phyloP scores from a whole-genome alignment of 805 yeast species.

The Kodamaea restingae region DNA sequence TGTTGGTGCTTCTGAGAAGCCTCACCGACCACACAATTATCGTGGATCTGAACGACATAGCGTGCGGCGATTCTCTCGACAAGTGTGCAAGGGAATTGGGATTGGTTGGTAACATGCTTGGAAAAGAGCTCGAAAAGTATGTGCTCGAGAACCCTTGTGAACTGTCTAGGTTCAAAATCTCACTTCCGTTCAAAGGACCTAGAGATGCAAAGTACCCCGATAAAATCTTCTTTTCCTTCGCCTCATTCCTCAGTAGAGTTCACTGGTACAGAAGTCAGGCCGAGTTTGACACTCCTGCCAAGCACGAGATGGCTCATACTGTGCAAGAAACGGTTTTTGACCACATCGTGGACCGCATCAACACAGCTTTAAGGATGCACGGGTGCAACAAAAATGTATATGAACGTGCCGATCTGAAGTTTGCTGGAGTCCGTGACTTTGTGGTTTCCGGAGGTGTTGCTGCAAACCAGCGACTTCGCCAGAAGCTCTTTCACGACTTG shows the following conservation, averaged over 20 bases:
- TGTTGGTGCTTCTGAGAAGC: slow-evolving; percentile 66
- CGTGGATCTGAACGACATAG: slow-evolving; percentile 77
- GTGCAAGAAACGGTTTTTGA: slow-evolving; percentile 65
- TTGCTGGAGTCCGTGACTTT: slow-evolving; percentile 46
- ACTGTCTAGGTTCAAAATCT: slow-evolving; percentile 21
- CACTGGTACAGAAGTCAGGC: slow-evolving; percentile 21
- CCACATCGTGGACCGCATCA: slow-evolving; percentile 66
- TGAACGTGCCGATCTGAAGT: slow-evolving; percentile 29
- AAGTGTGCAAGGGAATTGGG: slow-evolving; percentile 89
- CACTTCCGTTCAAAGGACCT: slow-evolving; percentile 31
- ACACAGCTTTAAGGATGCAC: slow-evolving; percentile 43
- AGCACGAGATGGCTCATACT: slow-evolving; percentile 50
- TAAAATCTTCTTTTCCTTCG: slow-evolving; percentile 58
- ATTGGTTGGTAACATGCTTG: slow-evolving; percentile 76
- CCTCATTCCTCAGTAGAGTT: slow-evolving; percentile 64
- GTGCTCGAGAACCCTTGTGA: slow-evolving; percentile 26
- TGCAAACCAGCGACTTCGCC: slow-evolving; percentile 58
- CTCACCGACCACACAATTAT: slow-evolving; percentile 66
- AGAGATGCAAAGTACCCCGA: slow-evolving; percentile 27
- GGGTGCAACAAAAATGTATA: slow-evolving; percentile 12
- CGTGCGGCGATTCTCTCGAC: slow-evolving; percentile 91
- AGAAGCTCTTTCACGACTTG: slow-evolving; percentile 41
- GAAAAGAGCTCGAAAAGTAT: slow-evolving; percentile 70
- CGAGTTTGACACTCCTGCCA: slow-evolving; percentile 40
- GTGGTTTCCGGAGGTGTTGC: slow-evolving; percentile 96